Percentiles rank a stretch among this genome's conserved stretches.
Conservation (phyloP, 331 rosid genomes). For the Telfairia occidentalis region DNA sequence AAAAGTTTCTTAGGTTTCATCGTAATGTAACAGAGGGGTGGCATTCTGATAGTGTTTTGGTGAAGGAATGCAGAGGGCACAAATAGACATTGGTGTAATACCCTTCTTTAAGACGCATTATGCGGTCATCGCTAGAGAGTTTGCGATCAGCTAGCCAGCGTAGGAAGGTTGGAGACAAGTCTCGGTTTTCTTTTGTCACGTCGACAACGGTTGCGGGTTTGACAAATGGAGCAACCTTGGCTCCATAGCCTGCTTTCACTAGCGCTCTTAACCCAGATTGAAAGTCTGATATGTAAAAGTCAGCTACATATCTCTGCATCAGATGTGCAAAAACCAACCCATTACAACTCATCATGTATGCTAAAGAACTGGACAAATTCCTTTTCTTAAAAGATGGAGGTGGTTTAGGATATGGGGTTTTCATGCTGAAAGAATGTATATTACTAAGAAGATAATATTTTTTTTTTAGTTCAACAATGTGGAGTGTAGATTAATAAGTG, state of each 20-base stretch:
- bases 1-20: background rate
- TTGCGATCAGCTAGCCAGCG: slow-evolving; percentile 87
- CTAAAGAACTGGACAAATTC: background rate
- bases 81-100: slow-evolving; percentile 9
- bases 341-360: background rate
- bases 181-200: slow-evolving; percentile 63
- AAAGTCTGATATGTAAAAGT: slow-evolving; percentile 88
- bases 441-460: background rate
- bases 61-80: no score
- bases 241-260: slow-evolving; percentile 91
- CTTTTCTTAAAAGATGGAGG: background rate
- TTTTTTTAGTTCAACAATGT: no score
- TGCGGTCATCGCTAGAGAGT: slow-evolving; percentile 63
- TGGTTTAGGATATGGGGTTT: background rate
- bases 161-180: slow-evolving; percentile 68
- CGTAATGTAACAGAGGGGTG: background rate
- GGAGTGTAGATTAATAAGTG: no score
- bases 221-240: slow-evolving; percentile 86
- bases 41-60: background rate
- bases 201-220: slow-evolving; percentile 69
- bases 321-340: slow-evolving; percentile 16
- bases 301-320: slow-evolving; percentile 77
- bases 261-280: slow-evolving; percentile 93
- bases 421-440: background rate
- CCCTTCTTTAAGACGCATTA: slow-evolving; percentile 99